Percentiles rank a stretch among this genome's conserved stretches.
Conservation (phyloP, 2,329 filamentous ascomycete genomes). For the Pseudogymnoascus sp. region DNA sequence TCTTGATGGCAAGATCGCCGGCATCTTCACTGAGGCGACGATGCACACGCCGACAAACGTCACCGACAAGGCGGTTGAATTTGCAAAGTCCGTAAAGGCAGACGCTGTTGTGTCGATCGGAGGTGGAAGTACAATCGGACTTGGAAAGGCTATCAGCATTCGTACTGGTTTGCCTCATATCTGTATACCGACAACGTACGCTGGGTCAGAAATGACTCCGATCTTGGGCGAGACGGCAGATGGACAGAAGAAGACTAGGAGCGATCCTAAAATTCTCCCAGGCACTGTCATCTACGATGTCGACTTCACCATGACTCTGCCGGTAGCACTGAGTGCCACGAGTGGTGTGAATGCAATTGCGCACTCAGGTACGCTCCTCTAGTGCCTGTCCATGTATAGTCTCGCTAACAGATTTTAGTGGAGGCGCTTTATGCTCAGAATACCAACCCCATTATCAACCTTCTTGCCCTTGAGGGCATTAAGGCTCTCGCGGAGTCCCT, state of each 20-base stretch:
- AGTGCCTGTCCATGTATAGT: neutral
- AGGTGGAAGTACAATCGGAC: slow-evolving; percentile 52
- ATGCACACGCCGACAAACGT: slow-evolving; percentile 56
- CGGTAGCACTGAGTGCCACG: slow-evolving; percentile 27
- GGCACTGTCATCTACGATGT: slow-evolving; percentile 58
- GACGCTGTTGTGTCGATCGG: slow-evolving; percentile 54
- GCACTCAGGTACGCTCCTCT: slow-evolving; percentile 30
- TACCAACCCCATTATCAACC: slow-evolving; percentile 49
- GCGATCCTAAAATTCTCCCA: slow-evolving; percentile 52
- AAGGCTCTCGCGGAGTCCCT: slow-evolving; percentile 45
- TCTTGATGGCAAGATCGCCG: slow-evolving; percentile 40
- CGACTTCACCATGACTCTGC: slow-evolving; percentile 52
- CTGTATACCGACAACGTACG: slow-evolving; percentile 54
- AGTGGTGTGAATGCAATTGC: slow-evolving; percentile 60
- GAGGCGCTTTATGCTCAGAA: slow-evolving; percentile 57
- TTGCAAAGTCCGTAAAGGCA: slow-evolving; percentile 36
- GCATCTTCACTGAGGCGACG: slow-evolving; percentile 46
- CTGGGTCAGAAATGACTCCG: slow-evolving; percentile 56
- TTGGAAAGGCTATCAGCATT: slow-evolving; percentile 50
- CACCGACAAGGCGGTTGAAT: slow-evolving; percentile 47
- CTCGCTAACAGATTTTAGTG: slow-evolving; percentile 30
- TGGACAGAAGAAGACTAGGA: slow-evolving; percentile 49
- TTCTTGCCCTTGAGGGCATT: slow-evolving; percentile 51
- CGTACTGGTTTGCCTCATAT: slow-evolving; percentile 48
- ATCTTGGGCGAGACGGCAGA: slow-evolving; percentile 54